phyloP scores from a whole-genome alignment of 148 eudicot species.

The Polygonum aviculare region DNA sequence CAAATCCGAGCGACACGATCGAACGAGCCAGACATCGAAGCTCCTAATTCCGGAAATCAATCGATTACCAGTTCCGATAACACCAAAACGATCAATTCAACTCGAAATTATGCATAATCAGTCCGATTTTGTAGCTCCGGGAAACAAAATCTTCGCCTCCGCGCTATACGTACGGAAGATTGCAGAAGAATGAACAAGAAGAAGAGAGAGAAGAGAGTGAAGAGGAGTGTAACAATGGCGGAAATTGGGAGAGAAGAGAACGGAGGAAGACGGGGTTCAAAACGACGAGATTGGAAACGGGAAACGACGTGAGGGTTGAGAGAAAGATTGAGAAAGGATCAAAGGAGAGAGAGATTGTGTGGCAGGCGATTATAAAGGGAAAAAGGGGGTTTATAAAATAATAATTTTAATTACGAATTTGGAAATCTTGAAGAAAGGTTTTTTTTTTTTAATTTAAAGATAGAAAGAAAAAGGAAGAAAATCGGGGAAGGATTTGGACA shows the following conservation, averaged over 20 bases:
- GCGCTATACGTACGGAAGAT: neutral
- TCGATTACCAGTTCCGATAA: neutral
- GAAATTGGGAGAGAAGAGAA: neutral
- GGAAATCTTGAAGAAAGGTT: neutral
- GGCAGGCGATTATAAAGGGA: neutral
- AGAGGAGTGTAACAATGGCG: neutral
- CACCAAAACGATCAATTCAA: constrained; percentile 1
- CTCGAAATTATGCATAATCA: neutral
- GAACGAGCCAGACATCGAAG: constrained; percentile 20
- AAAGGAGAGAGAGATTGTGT: constrained; percentile 6
- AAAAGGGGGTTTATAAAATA: neutral
- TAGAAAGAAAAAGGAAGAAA: neutral
- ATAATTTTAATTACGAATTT: neutral
- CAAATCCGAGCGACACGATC: constrained; percentile 28
- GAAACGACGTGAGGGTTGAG: neutral
- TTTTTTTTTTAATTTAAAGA: neutral
- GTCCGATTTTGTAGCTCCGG: neutral
- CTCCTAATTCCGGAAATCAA: neutral
- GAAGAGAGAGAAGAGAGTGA: neutral
- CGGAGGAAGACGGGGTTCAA: neutral
- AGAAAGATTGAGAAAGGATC: neutral
- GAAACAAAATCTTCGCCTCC: neutral
- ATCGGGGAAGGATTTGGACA: neutral
- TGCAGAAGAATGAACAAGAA: neutral
- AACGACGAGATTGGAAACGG: neutral